Evolutionary conservation across 228 moss, liverwort and hornwort species (phyloP), one percentile per base, ranked within the genome.

Genomic region (Sphagnum fallax): DNA sequence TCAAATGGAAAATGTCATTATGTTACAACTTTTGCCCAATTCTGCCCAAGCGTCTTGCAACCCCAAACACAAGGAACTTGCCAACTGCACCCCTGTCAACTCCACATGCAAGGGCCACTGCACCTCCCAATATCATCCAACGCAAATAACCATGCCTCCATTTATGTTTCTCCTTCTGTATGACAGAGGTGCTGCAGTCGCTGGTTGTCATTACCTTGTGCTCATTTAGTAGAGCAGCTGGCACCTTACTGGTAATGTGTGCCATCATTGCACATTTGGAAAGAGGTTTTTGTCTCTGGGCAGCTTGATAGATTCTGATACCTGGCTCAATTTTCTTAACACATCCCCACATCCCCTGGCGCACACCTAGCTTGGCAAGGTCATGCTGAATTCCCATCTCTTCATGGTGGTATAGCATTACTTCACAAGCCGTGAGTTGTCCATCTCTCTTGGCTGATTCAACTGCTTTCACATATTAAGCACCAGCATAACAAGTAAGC

Each of bases 331-430:
- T 93, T 70, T 91, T 97, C 65, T 88, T 91, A 48, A 97, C 96
- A 69, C 96, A 97, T 50, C 89, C 93, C 96, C 96, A 97, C 93
- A 93, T 93, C 18, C 96, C 93, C 75, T 87, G 96, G 47, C 90
- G 86, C 48, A 97, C 82, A 48, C 96, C 96, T 6, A 97, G 75
- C 69, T 88, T 93, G 8, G 96, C 96, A 14, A 95, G 70, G 64
- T 97, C 96, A 10, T 86, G 88, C 70, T 93, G 96, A 51, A 97
- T 91, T 47, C 93, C 90, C 96, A 97, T 97, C 57, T 97, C 96
- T 67, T 97, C 96, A 49, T 90, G 77, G 61, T 97, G 96, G 68
- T 91, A 88, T 32, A 93, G 74, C 68, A 78, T 16, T 6, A 93
- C 90, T 75, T 97, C 96, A 60, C 85, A 83, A 10, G 83, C 71